Percentiles rank a stretch among this genome's conserved stretches.
phyloP scores from a whole-genome alignment of 2,329 filamentous ascomycete species.

The Scedosporium boydii region DNA sequence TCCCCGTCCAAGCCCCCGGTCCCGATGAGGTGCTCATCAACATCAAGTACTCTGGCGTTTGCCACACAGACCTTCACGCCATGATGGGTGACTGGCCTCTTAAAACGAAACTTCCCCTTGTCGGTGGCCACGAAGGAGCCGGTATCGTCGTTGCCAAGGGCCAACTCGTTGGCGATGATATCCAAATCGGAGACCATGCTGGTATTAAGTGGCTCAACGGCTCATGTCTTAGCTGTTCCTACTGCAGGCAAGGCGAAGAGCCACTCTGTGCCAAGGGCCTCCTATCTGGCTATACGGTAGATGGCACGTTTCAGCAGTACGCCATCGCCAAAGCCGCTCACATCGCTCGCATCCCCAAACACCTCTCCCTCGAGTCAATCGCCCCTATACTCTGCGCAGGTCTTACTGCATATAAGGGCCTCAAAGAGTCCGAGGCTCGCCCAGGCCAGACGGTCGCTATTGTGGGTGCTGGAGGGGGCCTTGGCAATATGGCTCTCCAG shows the following conservation, averaged over 20 bases:
- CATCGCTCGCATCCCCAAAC: constrained; percentile 71
- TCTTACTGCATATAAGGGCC: constrained; percentile 82
- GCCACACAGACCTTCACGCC: constrained; percentile 74
- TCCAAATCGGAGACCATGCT: constrained; percentile 69
- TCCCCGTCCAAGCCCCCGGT: constrained; percentile 70
- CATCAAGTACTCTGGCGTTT: constrained; percentile 82
- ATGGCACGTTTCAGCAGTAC: constrained; percentile 92
- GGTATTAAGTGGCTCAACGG: constrained; percentile 94
- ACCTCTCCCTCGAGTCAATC: constrained; percentile 64
- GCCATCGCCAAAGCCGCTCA: constrained; percentile 78
- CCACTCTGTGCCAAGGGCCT: constrained; percentile 66
- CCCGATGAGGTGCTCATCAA: constrained; percentile 89
- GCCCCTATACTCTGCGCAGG: constrained; percentile 76
- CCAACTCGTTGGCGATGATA: constrained; percentile 65
- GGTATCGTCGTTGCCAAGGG: constrained; percentile 76
- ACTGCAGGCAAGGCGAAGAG: constrained; percentile 74
- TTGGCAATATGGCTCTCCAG: constrained; percentile 71
- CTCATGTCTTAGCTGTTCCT: constrained; percentile 71
- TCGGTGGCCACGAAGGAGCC: constrained; percentile 73
- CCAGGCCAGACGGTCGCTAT: constrained; percentile 74
- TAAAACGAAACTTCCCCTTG: constrained; percentile 66
- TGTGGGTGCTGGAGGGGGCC: constrained; percentile 76
- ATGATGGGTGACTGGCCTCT: constrained; percentile 88
- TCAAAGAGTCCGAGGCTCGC: constrained; percentile 69
- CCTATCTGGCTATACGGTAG: constrained; percentile 85